A percentile compares a stretch with the other conserved stretches of the same genome.
phyloP scores from a whole-genome alignment of 1,284 basidiomycete species.

The Sporisorium iseilematis-ciliati region DNA sequence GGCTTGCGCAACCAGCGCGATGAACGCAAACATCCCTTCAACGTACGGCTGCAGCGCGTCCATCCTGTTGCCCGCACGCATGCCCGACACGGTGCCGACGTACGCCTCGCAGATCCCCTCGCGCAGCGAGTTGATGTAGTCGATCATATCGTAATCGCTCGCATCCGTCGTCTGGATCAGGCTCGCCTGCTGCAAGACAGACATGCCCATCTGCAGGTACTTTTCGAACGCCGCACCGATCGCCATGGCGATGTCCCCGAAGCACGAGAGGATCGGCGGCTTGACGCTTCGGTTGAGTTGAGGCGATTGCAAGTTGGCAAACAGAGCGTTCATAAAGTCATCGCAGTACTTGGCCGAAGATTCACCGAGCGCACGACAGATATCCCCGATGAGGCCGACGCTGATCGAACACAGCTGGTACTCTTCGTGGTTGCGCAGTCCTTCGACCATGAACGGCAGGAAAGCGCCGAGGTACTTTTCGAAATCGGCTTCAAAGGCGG shows the following conservation, averaged over 20 bases:
- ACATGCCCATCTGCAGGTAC: slow-evolving; percentile 90
- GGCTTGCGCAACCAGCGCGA: slow-evolving; percentile 83
- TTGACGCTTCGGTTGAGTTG: slow-evolving; percentile 94
- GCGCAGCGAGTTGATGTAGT: slow-evolving; percentile 89
- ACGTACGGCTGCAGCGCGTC: slow-evolving; percentile 81
- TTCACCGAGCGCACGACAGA: slow-evolving; percentile 90
- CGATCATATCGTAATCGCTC: slow-evolving; percentile 86
- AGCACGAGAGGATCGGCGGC: slow-evolving; percentile 92
- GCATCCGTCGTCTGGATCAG: slow-evolving; percentile 70
- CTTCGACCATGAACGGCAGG: slow-evolving; percentile 88
- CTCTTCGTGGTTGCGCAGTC: slow-evolving; percentile 92
- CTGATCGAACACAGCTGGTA: slow-evolving; percentile 94
- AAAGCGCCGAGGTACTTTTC: slow-evolving; percentile 90
- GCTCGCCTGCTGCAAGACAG: slow-evolving; percentile 89
- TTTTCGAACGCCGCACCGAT: slow-evolving; percentile 87
- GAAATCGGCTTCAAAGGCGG: slow-evolving; percentile 85
- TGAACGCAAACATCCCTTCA: slow-evolving; percentile 82
- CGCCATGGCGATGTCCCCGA: slow-evolving; percentile 96
- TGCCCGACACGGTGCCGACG: slow-evolving; percentile 89
- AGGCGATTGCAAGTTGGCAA: slow-evolving; percentile 91
- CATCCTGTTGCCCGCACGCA: slow-evolving; percentile 85
- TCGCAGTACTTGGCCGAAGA: slow-evolving; percentile 84
- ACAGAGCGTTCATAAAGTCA: slow-evolving; percentile 88
- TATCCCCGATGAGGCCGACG: slow-evolving; percentile 94
- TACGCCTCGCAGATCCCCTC: slow-evolving; percentile 98